Conservation (phyloP, 768 basidiomycete genomes). For the Agrocybe pediades region DNA sequence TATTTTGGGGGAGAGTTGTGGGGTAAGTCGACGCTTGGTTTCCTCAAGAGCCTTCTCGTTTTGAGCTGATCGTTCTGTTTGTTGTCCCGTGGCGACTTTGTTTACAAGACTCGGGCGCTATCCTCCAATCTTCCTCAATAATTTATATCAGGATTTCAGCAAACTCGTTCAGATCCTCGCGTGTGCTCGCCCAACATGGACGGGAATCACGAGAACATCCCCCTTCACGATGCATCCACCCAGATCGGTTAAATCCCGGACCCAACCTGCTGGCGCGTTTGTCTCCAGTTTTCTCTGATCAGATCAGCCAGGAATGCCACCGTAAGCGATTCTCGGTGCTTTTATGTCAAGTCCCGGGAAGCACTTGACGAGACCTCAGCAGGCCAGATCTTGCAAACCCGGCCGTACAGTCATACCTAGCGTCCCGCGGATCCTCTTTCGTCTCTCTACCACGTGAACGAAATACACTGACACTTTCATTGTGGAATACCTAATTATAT, state of each 20-base stretch:
- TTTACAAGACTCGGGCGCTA: constrained; percentile 42
- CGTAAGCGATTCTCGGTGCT: constrained; percentile 30
- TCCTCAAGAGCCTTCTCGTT: constrained; percentile 28
- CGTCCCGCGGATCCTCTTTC: constrained; percentile 30
- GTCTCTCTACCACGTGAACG: constrained; percentile 26
- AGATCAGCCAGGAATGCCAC: constrained; percentile 30
- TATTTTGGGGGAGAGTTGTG: constrained; percentile 31
- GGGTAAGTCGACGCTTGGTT: constrained; percentile 25
- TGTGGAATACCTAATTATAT: constrained; percentile 22
- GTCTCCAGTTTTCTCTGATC: constrained; percentile 33
- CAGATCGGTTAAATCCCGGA: constrained; percentile 46
- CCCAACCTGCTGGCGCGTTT: constrained; percentile 35
- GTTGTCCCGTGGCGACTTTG: constrained; percentile 43
- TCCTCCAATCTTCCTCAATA: constrained; percentile 36
- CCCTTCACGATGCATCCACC: constrained; percentile 30
- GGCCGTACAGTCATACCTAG: too few relatives aligned
- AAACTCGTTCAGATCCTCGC: constrained; percentile 22
- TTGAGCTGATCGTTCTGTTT: constrained; percentile 40
- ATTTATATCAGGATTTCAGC: constrained; percentile 42
- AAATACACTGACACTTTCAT: constrained; percentile 12
- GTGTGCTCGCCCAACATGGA: constrained; percentile 23
- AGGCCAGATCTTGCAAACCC: constrained; percentile 12
- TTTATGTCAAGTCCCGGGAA: constrained; percentile 33
- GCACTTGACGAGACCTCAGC: constrained; percentile 13
- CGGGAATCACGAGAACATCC: constrained; percentile 41